Evolutionary conservation across 192 early-diverging fungal species (phyloP).

Genomic region (Backusella macrospora): DNA sequence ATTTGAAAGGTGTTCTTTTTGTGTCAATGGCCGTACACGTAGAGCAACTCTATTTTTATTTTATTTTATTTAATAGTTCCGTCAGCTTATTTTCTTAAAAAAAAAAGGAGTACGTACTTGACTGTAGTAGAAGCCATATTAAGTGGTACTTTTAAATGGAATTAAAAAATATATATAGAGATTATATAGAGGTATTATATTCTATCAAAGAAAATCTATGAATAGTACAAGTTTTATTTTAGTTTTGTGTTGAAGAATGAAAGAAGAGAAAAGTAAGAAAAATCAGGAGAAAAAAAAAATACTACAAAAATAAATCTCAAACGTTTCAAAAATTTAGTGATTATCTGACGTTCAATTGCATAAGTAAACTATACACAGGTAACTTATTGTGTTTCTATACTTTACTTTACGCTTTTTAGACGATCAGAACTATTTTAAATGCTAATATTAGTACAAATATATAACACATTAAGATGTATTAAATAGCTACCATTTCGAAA

Average conservation of each 20-base stretch:
- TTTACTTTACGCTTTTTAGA: neutral
- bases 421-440: neutral
- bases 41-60: conserved; percentile 64
- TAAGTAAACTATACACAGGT: neutral
- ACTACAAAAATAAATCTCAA: conserved; percentile 10
- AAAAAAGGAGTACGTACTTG: conserved; percentile 59
- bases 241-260: conserved; percentile 8
- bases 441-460: neutral
- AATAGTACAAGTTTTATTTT: neutral
- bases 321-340: conserved; percentile 7
- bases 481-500: neutral
- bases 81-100: conserved; percentile 68
- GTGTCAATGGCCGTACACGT: conserved; percentile 74
- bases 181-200: neutral
- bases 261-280: conserved; percentile 12
- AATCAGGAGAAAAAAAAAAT: conserved; percentile 13
- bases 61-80: neutral
- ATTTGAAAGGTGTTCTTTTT: conserved; percentile 71
- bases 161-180: neutral
- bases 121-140: conserved; percentile 71
- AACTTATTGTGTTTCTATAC: neutral
- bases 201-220: conserved; percentile 1
- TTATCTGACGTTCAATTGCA: neutral
- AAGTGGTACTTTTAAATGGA: neutral
- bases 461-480: neutral